A percentile compares a stretch with the other conserved stretches of the same genome.
Conservation (phyloP, 208 protist genomes). For the Acanthamoeba healyi region DNA sequence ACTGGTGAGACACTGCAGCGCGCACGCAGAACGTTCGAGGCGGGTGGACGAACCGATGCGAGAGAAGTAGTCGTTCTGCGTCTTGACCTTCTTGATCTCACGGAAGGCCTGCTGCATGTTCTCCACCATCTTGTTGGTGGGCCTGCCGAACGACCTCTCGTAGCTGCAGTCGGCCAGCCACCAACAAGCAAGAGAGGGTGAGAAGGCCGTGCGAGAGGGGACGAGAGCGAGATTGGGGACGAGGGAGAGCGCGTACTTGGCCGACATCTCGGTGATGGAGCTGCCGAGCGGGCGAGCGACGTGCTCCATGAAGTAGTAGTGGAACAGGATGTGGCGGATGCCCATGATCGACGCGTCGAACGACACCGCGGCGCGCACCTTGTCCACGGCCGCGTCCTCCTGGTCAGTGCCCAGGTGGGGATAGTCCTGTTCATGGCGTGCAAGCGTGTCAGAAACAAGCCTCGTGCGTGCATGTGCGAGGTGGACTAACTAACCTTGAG, state of each 20-base stretch:
- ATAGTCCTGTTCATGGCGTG: slow-evolving; percentile 29
- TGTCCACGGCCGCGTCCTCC: slow-evolving; percentile 55
- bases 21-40: not conserved
- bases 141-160: slow-evolving; percentile 15
- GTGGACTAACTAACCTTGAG: slow-evolving; percentile 7
- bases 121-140: slow-evolving; percentile 70
- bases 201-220: no score
- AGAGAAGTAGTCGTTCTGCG: slow-evolving; percentile 72
- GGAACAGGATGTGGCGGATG: slow-evolving; percentile 72
- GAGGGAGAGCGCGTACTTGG: not conserved
- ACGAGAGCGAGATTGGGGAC: not conserved
- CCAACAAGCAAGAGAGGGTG: no score
- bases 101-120: slow-evolving; percentile 74
- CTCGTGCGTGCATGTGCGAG: not conserved
- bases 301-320: slow-evolving; percentile 73
- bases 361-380: slow-evolving; percentile 47
- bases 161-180: not conserved
- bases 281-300: slow-evolving; percentile 39
- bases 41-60: not conserved
- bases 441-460: not conserved
- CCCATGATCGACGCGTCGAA: slow-evolving; percentile 70
- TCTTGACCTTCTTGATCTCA: slow-evolving; percentile 74
- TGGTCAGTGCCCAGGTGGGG: slow-evolving; percentile 38
- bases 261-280: slow-evolving; percentile 12
- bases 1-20: no score